These are phyloP conservation scores for Carnegiea gigantea DNA, from an alignment of 179 eudicot genomes.

Conservation along the genomic window DNA sequence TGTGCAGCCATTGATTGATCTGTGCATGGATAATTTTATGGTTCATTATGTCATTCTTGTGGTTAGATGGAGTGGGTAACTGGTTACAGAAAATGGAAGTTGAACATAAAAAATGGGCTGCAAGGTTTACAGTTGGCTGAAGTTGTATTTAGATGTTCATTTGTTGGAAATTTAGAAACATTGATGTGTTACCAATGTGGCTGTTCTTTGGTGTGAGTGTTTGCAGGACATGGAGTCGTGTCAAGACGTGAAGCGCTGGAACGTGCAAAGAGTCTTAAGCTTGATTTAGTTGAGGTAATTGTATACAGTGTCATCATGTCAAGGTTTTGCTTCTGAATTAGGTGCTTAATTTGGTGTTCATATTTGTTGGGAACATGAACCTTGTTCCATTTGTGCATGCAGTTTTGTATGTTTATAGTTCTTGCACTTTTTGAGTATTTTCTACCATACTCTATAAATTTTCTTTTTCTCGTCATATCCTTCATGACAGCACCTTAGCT, in stretches of 20 bases:
- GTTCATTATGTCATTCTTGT: neutral
- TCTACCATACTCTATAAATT: neutral
- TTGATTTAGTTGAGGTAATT: conserved; percentile 82
- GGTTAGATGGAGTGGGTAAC: neutral
- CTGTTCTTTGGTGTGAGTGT: conserved; percentile 11
- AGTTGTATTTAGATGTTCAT: neutral
- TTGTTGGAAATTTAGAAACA: neutral
- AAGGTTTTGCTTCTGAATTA: neutral
- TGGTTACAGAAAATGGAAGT: neutral
- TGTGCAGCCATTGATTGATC: neutral
- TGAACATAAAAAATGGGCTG: neutral
- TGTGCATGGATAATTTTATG: neutral
- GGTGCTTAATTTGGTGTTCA: neutral
- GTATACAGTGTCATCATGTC: neutral
- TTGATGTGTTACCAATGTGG: neutral
- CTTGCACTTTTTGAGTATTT: neutral
- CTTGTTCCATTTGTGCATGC: neutral
- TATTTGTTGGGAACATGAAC: neutral
- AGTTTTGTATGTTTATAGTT: neutral
- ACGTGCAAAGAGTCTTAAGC: conserved; percentile 46
- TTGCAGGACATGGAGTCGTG: conserved; percentile 58
- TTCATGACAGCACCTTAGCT: neutral
- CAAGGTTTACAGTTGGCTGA: neutral
- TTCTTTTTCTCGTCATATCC: neutral
- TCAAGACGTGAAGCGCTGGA: conserved; percentile 53